Evolutionary conservation across 805 yeast genomes (phyloP).

Genomic region (Candida silvatica): DNA sequence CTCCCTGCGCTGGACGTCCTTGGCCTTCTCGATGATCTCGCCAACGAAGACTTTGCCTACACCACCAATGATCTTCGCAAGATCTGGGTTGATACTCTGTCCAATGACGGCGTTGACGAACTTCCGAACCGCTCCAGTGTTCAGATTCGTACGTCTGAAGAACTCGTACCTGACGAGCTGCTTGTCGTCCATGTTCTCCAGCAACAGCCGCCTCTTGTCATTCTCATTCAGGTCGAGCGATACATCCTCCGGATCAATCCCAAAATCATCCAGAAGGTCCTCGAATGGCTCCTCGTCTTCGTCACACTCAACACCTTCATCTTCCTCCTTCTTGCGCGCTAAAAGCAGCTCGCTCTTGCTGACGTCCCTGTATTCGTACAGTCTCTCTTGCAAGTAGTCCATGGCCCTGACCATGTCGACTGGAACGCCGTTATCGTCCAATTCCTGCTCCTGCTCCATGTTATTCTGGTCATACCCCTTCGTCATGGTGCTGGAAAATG

Average conservation of each 20-base stretch:
- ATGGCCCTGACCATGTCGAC: constrained; percentile 18
- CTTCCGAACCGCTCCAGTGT: constrained; percentile 69
- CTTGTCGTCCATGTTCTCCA: constrained; percentile 67
- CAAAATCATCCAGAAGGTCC: constrained; percentile 22
- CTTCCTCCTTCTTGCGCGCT: constrained; percentile 19
- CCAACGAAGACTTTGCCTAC: constrained; percentile 85
- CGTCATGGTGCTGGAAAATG: too few relatives aligned
- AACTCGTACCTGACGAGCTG: constrained; percentile 86
- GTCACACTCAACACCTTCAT: constrained; percentile 18
- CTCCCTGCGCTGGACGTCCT: constrained; percentile 56
- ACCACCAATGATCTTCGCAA: constrained; percentile 78
- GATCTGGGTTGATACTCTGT: constrained; percentile 71
- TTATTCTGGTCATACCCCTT: too few relatives aligned
- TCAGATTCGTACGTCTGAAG: constrained; percentile 69
- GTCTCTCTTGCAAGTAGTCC: constrained; percentile 16
- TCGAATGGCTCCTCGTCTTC: constrained; percentile 22
- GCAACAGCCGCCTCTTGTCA: constrained; percentile 51
- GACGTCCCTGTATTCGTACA: constrained; percentile 14
- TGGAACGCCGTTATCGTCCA: constrained; percentile 11
- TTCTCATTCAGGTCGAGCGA: constrained; percentile 34
- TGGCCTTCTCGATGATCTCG: constrained; percentile 77
- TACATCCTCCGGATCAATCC: constrained; percentile 23
- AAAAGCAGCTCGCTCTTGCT: constrained; percentile 16
- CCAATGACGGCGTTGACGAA: constrained; percentile 72
- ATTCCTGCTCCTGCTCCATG: background rate